These are phyloP conservation scores for Odonthalia washingtoniensis DNA, from an alignment of 31 red algal genomes.

Conservation along the genomic window DNA sequence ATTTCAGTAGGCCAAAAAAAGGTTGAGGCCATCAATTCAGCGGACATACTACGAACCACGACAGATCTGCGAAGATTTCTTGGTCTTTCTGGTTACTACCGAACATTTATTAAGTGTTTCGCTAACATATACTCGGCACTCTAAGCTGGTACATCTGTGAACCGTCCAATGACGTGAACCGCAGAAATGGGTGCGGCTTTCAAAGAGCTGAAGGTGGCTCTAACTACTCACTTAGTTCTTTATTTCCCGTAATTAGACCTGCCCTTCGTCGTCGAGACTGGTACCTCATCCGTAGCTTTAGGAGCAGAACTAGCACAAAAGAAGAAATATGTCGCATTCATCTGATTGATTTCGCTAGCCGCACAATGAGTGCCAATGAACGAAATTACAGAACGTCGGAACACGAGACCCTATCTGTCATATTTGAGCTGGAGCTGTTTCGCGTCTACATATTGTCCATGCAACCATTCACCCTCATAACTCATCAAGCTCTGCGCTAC, in stretches of 20 bases:
- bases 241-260: no score
- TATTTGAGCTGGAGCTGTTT: conserved; percentile 16
- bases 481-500: neutral
- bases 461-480: neutral
- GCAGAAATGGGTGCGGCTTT: no score
- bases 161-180: no score
- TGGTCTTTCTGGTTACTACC: neutral
- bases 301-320: no score
- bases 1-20: neutral
- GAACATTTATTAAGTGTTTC: neutral
- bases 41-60: neutral
- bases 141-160: no score
- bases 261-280: no score
- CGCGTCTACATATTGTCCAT: neutral
- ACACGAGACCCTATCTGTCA: neutral
- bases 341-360: no score
- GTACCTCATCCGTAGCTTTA: no score
- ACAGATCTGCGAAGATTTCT: neutral
- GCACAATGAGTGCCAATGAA: no score
- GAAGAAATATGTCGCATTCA: no score
- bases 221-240: no score
- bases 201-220: no score
- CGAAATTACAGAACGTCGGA: conserved; percentile 5
- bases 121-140: neutral
- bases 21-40: neutral